These are phyloP conservation scores for Melampsora occidentalis DNA, from an alignment of 1,284 basidiomycete species.

Conservation along the genomic window DNA sequence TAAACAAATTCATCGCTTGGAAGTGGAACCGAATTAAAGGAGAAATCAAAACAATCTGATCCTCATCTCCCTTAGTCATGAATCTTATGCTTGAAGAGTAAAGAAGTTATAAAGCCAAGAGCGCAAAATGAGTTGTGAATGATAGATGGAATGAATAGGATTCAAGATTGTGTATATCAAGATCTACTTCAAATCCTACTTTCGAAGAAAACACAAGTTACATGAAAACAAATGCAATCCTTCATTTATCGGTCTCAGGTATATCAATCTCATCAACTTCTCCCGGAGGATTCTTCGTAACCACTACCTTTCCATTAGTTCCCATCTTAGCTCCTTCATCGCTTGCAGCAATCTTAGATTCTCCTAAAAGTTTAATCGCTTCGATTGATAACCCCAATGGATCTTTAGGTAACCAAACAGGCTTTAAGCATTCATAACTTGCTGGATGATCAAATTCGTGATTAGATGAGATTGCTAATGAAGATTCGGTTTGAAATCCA, in stretches of 20 bases:
- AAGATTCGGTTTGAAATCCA: slow-evolving; percentile 10
- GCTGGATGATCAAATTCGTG: slow-evolving; percentile 50
- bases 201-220: no score
- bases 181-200: no score
- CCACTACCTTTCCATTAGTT: slow-evolving; percentile 54
- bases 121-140: no score
- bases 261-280: slow-evolving; percentile 21
- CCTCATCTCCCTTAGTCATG: no score
- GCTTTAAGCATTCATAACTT: slow-evolving; percentile 56
- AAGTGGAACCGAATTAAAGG: no score
- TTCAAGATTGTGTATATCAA: no score
- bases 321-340: slow-evolving; percentile 64
- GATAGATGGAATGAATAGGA: no score
- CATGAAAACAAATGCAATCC: no score
- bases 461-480: slow-evolving; percentile 41
- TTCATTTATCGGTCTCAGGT: slow-evolving; percentile 19
- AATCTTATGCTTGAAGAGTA: no score
- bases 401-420: slow-evolving; percentile 76
- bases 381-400: slow-evolving; percentile 64
- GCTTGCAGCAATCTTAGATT: slow-evolving; percentile 63
- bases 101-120: no score
- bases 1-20: no score
- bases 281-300: slow-evolving; percentile 40
- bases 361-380: slow-evolving; percentile 63
- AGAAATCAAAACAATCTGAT: no score